Conservation (phyloP, 306 rosid genomes). For the Castanea crenata region DNA sequence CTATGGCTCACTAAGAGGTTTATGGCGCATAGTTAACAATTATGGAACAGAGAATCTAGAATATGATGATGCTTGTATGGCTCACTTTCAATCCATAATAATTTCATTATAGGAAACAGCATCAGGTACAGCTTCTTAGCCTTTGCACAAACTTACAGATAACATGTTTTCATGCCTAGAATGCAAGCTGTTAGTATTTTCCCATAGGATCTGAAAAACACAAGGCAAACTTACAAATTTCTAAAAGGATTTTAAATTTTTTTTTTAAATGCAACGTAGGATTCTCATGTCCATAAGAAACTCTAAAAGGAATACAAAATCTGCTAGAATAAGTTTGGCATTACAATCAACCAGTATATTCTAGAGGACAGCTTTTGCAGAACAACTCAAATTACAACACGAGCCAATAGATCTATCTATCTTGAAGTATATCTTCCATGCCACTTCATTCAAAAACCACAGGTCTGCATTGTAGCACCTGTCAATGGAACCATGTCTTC, state of each 20-base stretch:
- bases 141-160: too few relatives aligned
- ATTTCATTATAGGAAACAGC: too few relatives aligned
- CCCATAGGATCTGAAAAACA: neutral
- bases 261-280: neutral
- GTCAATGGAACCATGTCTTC: conserved; percentile 43
- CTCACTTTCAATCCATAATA: too few relatives aligned
- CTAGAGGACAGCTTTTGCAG: neutral
- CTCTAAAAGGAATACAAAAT: neutral
- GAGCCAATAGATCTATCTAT: conserved; percentile 17
- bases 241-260: neutral
- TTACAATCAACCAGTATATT: neutral
- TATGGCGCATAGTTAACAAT: too few relatives aligned
- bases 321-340: neutral
- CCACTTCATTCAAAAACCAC: conserved; percentile 22
- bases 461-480: conserved; percentile 7
- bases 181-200: too few relatives aligned
- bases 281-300: neutral
- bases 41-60: too few relatives aligned
- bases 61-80: too few relatives aligned
- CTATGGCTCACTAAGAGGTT: too few relatives aligned
- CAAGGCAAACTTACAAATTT: neutral
- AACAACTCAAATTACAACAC: conserved; percentile 16
- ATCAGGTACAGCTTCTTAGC: too few relatives aligned
- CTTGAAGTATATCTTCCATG: conserved; percentile 11
- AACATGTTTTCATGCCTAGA: too few relatives aligned